Base-by-base conservation (phyloP, 225 moss, liverwort and hornwort genomes). In the Climacium dendroides region DNA sequence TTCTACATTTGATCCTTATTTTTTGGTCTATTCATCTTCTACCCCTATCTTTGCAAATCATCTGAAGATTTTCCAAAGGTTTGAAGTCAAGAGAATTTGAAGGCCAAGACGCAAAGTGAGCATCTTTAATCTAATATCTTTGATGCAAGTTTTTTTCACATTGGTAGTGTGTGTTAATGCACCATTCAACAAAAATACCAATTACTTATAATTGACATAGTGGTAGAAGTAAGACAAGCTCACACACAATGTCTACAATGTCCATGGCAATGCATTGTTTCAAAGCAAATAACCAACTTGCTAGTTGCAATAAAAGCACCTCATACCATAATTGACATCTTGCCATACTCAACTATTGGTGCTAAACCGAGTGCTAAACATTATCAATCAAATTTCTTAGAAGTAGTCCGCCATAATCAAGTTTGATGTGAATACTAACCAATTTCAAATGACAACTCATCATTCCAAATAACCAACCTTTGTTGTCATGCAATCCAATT, bases 21-120 rank as follows among this genome's bases (percentile, higher is more conserved):
- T 35, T 11, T 10, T 10, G 4, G 6, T 19, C 10, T 19, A 64
- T 63, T 63, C 17, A 32, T 63, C 63, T 34, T 64, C 4, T 34
- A 5, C 18, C 9, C 17, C 0, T 64, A 1, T 34, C 34, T 64
- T 34, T 34, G 5, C 5, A 34, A 65, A 65, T 19, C 65, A 65
- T 19, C 26, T 2, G 5, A 26, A 71, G 5, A 2, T 15, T 26
- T 26, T 15, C 0, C 2, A 71, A 0, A 25, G 0, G 2, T 5
- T 15, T 41, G 1, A 26, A 9, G 8, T 15, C 0, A 26, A 3
- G 9, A 41, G 10, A 71, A 71, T 41, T 43, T 43, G 7, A 3
- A 43, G 5, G 5, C 6, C 6, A n/a, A n/a, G n/a, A n/a, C n/a
- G n/a, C n/a, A n/a, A 26, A 26, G 8, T 41, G 15, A 43, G 5